These are phyloP conservation scores for Sporothrix dimorphospora DNA, from an alignment of 2,329 filamentous ascomycete species.

Conservation along the genomic window DNA sequence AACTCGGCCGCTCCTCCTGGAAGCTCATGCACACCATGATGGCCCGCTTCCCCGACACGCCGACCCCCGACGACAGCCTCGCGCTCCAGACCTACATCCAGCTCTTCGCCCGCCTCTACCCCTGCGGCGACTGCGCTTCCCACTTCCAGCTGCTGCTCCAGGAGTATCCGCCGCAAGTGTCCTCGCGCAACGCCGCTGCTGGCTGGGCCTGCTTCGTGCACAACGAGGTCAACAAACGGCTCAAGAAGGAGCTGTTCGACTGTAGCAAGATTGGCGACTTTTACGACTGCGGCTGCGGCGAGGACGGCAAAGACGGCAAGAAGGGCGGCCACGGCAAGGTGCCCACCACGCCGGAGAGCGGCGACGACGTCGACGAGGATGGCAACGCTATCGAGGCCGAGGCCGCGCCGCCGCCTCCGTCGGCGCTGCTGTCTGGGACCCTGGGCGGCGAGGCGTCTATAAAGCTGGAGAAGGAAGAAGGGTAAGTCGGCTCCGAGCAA, in stretches of 20 bases:
- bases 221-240: constrained; percentile 67
- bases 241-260: constrained; percentile 65
- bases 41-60: constrained; percentile 68
- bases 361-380: constrained; percentile 32
- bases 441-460: constrained; percentile 13
- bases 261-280: constrained; percentile 70
- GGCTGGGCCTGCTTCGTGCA: constrained; percentile 71
- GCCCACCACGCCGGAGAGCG: constrained; percentile 38
- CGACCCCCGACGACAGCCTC: constrained; percentile 62
- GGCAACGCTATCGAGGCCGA: constrained; percentile 29
- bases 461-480: constrained; percentile 36
- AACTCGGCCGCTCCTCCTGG: constrained; percentile 70
- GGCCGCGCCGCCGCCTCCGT: not conserved
- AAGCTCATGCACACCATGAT: constrained; percentile 73
- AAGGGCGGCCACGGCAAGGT: constrained; percentile 33
- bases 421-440: not conserved
- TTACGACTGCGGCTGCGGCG: constrained; percentile 72
- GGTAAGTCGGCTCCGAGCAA: constrained; percentile 29
- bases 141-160: constrained; percentile 67
- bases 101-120: constrained; percentile 69
- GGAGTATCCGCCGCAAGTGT: constrained; percentile 67
- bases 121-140: constrained; percentile 69
- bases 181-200: constrained; percentile 64
- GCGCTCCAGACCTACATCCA: constrained; percentile 67
- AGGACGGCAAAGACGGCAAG: constrained; percentile 56